Evolutionary conservation across 2,329 filamentous ascomycete species (phyloP), one percentile per base, ranked within the genome.

Genomic region (Coniochaeta sp.): DNA sequence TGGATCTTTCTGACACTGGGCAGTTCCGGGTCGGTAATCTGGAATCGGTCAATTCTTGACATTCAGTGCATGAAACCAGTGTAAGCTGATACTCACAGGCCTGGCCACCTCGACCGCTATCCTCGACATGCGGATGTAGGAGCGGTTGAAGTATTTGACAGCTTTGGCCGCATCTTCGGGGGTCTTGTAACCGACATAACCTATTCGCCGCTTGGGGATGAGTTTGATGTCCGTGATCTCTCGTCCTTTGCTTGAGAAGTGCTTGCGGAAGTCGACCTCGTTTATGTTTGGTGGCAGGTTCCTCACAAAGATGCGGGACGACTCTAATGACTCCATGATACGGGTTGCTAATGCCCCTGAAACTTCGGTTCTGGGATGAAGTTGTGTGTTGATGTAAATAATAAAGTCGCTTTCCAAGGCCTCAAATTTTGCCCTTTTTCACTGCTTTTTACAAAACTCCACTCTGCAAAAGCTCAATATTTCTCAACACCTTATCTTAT

Each of bases 91-190:
- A 72, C 80, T 70, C 72, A 96, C 89, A 62, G 95, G 89, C 72
- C 85, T 88, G 60, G 95, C 95, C 70, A 95, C 78, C 77, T 97
- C 93, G 63, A 97, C 95, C 33, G 82, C 83, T 69, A 99, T 92
- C 78, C 89, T 96, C 61, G 93, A 96, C 90, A 97, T 95, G 68
- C 92, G 91, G 69, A 99, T 91, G 76, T 92, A 99, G 64, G 93
- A 89, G 72, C 86, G 91, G 80, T 99, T 93, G 81, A 97, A 97
- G 79, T 96, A 96, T 74, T 90, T 93, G 72, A 96, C 89, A 52
- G 95, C 93, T 70, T 87, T 85, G 61, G 84, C 80, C 60, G 95
- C 95, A 71, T 91, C 89, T 63, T 93, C 86, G 16, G 89, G 79
- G 58, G 85, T 90, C 76, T 90, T 93, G 81, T 93, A 98, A 64